Conservation (phyloP, 345 rosid genomes). For the Eucalyptus viminalis region DNA sequence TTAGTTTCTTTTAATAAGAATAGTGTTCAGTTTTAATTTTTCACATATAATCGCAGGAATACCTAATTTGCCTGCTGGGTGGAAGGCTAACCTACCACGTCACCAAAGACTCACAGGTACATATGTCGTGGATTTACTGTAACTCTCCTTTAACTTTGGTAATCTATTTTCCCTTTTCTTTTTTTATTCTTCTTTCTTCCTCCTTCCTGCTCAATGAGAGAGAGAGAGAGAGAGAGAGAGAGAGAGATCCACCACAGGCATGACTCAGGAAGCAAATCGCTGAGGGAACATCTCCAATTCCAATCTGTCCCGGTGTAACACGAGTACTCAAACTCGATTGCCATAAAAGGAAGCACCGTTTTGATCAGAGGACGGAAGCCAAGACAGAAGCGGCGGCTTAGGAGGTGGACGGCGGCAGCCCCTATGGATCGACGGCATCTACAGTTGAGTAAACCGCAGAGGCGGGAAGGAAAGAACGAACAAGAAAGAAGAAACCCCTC, state of each 20-base stretch:
- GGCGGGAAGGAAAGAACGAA: not conserved
- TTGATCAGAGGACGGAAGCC: not conserved
- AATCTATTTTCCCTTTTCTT: not conserved
- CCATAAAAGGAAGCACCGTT: not conserved
- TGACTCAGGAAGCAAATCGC: not conserved
- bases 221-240: not conserved
- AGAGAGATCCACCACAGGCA: not conserved
- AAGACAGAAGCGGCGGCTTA: not conserved
- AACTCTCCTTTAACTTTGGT: not conserved
- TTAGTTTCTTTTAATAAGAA: not conserved
- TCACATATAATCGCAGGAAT: not conserved
- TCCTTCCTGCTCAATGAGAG: not conserved
- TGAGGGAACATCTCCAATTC: not conserved
- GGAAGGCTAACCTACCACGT: no score
- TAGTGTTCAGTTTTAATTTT: not conserved
- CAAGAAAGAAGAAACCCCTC: not conserved
- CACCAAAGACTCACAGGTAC: no score
- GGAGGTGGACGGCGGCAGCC: not conserved
- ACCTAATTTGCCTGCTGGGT: no score
- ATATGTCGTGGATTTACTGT: not conserved
- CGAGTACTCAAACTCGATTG: not conserved
- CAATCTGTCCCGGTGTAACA: not conserved
- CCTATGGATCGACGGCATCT: not conserved
- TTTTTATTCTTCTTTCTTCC: not conserved
- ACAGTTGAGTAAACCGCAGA: not conserved